Conservation (phyloP, 2,329 filamentous ascomycete species). For the Fusarium neocosmosporiellum region DNA sequence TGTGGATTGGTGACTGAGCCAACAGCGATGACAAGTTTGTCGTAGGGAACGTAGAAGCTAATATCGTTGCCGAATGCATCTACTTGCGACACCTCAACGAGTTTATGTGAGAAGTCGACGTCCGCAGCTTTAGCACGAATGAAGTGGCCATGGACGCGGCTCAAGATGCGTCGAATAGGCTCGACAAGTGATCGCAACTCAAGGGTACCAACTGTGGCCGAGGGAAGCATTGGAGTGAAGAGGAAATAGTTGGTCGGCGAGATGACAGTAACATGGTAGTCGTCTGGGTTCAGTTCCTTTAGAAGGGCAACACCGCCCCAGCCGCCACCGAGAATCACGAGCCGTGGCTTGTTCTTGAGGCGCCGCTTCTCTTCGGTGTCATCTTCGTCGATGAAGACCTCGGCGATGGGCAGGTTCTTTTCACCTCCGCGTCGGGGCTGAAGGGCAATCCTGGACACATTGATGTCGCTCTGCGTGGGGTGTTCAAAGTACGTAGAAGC, state of each 20-base stretch:
- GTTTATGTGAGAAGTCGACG: slow-evolving; percentile 89
- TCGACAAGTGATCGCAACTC: slow-evolving; percentile 93
- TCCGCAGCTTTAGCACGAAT: slow-evolving; percentile 88
- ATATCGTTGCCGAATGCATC: slow-evolving; percentile 78
- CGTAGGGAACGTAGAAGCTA: slow-evolving; percentile 94
- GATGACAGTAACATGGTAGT: slow-evolving; percentile 96
- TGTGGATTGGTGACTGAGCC: slow-evolving; percentile 95
- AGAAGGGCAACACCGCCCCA: slow-evolving; percentile 95
- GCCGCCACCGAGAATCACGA: slow-evolving; percentile 92
- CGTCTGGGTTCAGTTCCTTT: slow-evolving; percentile 88
- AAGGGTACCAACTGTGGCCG: slow-evolving; percentile 94
- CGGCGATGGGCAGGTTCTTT: slow-evolving; percentile 93
- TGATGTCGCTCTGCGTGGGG: slow-evolving; percentile 74
- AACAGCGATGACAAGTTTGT: slow-evolving; percentile 93
- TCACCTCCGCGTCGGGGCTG: slow-evolving; percentile 86
- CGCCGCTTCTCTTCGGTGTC: slow-evolving; percentile 76
- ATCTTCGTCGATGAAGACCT: slow-evolving; percentile 89
- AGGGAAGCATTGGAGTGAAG: slow-evolving; percentile 98
- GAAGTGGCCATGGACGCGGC: slow-evolving; percentile 85
- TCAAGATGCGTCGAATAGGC: slow-evolving; percentile 87
- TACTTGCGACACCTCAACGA: slow-evolving; percentile 85
- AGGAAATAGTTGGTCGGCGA: slow-evolving; percentile 97
- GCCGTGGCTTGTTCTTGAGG: slow-evolving; percentile 87
- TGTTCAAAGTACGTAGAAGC: slow-evolving; percentile 87
- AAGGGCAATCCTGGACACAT: slow-evolving; percentile 86